These are phyloP conservation scores for Gynostemma pentaphyllum DNA, from an alignment of 306 rosid genomes.

Conservation along the genomic window DNA sequence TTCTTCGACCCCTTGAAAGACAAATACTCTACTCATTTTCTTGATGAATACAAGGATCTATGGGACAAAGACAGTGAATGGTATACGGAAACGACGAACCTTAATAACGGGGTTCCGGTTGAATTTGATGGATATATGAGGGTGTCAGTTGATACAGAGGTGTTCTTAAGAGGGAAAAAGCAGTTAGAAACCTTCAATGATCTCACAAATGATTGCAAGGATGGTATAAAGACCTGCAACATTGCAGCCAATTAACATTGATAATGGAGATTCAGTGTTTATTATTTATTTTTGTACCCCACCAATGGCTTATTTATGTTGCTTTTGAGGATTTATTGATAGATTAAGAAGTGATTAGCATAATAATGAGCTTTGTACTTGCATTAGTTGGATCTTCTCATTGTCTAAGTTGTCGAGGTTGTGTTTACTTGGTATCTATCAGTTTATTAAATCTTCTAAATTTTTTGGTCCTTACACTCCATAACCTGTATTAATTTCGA, in stretches of 20 bases:
- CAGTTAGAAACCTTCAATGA: conserved; percentile 93
- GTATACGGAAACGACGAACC: conserved; percentile 63
- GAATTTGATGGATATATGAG: conserved; percentile 98
- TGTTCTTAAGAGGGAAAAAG: conserved; percentile 91
- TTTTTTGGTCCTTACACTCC: too few species aligned
- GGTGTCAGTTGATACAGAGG: conserved; percentile 87
- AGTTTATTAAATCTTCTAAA: not conserved
- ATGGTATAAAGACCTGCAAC: conserved; percentile 76
- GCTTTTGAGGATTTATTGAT: conserved; percentile 33
- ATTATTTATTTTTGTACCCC: conserved; percentile 15
- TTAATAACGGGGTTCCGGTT: conserved; percentile 56
- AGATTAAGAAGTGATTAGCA: conserved; percentile 25
- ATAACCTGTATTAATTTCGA: too few species aligned
- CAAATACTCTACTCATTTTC: conserved; percentile 78
- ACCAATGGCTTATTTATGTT: conserved; percentile 31
- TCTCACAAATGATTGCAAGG: conserved; percentile 91
- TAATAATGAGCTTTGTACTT: conserved; percentile 31
- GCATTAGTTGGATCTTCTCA: conserved; percentile 11
- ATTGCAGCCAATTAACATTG: conserved; percentile 41
- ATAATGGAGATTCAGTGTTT: not conserved
- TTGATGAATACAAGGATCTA: conserved; percentile 78
- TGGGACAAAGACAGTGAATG: conserved; percentile 85
- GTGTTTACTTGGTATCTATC: not conserved
- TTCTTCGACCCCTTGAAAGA: conserved; percentile 85
- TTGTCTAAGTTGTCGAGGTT: conserved; percentile 1